These are phyloP conservation scores for Scalesia atractyloides DNA, from an alignment of 129 eudicot species.

Conservation along the genomic window DNA sequence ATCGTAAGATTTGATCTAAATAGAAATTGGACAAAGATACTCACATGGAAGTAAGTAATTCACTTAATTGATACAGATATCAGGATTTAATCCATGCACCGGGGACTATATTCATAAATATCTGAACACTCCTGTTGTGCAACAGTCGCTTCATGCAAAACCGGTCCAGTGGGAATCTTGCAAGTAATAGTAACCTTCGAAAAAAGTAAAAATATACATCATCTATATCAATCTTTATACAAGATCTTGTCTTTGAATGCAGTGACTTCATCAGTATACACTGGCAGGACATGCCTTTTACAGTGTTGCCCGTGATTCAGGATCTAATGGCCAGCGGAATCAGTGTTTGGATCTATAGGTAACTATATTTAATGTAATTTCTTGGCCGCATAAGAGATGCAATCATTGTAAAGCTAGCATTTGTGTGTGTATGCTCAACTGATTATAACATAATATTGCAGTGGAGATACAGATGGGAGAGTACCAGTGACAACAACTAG, in stretches of 20 bases:
- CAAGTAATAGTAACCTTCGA: neutral
- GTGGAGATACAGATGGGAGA: neutral
- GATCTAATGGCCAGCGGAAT: neutral
- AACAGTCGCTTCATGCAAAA: slow-evolving; percentile 10
- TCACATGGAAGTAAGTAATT: neutral
- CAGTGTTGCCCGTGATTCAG: neutral
- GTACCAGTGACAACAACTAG: neutral
- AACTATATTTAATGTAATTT: neutral
- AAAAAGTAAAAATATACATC: neutral
- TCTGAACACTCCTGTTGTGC: neutral
- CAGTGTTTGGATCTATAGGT: slow-evolving; percentile 5
- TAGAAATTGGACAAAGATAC: neutral
- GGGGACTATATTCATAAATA: neutral
- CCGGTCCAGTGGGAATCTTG: neutral
- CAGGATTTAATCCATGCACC: neutral
- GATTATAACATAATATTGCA: neutral
- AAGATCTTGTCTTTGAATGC: neutral
- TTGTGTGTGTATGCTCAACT: neutral
- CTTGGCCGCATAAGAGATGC: too few relatives aligned
- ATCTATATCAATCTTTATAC: neutral
- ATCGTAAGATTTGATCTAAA: slow-evolving; percentile 15
- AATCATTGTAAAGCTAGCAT: neutral
- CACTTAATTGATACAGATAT: neutral
- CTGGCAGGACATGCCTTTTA: slow-evolving; percentile 1
- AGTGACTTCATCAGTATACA: neutral